These are phyloP conservation scores for Ceratobasidium sp. DNA, from an alignment of 1,284 basidiomycete species.

Conservation along the genomic window DNA sequence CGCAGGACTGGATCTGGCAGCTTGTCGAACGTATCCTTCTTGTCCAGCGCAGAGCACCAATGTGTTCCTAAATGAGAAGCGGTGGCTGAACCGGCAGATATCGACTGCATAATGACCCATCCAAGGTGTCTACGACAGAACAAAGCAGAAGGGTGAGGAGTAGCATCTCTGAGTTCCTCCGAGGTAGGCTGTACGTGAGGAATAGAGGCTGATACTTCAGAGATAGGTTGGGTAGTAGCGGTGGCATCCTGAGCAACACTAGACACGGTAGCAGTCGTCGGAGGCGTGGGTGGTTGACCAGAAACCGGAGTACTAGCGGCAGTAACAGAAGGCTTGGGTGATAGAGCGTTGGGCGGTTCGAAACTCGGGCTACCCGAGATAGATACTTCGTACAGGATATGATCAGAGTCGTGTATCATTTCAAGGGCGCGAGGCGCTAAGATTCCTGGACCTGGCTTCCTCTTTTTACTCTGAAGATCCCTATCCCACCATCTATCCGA, in stretches of 20 bases:
- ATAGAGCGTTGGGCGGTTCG: conserved; percentile 7
- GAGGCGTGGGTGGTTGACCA: not conserved
- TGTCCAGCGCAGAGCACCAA: conserved; percentile 56
- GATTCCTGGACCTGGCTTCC: conserved; percentile 39
- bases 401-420: conserved; percentile 37
- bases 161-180: conserved; percentile 73
- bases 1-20: conserved; percentile 36
- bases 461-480: not conserved
- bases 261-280: not conserved
- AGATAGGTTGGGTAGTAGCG: conserved; percentile 2
- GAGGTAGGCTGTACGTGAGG: conserved; percentile 62
- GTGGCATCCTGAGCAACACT: not conserved
- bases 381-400: conserved; percentile 34
- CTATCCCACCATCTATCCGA: conserved; percentile 31
- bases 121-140: conserved; percentile 83
- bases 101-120: conserved; percentile 65
- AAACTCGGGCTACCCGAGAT: conserved; percentile 11
- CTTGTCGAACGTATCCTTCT: conserved; percentile 25
- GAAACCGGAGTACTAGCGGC: not conserved
- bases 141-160: conserved; percentile 83
- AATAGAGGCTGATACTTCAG: not conserved
- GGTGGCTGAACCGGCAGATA: conserved; percentile 25
- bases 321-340: conserved; percentile 28
- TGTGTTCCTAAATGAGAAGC: conserved; percentile 61
- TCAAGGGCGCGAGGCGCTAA: conserved; percentile 36